A percentile compares a stretch with the other conserved stretches of the same genome.
Evolutionary conservation across 495 filamentous ascomycete genomes (phyloP).

Genomic region (Aspergillus carlsbadensis): DNA sequence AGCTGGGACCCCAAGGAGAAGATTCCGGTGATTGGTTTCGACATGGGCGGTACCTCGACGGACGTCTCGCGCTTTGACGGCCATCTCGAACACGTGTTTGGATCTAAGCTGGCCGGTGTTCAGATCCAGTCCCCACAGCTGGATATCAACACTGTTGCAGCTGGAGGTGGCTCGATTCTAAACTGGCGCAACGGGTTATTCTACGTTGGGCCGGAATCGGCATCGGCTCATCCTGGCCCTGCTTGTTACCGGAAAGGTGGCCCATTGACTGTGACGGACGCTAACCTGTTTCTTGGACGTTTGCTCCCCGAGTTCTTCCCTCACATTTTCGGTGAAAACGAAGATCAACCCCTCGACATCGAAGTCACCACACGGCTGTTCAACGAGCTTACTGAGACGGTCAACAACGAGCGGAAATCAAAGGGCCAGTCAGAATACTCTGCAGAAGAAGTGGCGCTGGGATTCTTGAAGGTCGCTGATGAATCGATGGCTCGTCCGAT

Average conservation of each 20-base stretch:
- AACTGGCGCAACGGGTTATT: conserved; percentile 92
- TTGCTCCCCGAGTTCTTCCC: conserved; percentile 94
- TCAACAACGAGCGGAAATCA: conserved; percentile 41
- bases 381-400: conserved; percentile 70
- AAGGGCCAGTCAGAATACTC: conserved; percentile 67
- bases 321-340: conserved; percentile 91
- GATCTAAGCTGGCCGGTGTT: conserved; percentile 93
- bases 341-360: conserved; percentile 81
- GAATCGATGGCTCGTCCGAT: conserved; percentile 56
- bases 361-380: conserved; percentile 76
- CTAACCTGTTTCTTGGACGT: conserved; percentile 85
- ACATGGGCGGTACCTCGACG: conserved; percentile 95
- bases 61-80: conserved; percentile 94
- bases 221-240: conserved; percentile 88
- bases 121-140: conserved; percentile 94
- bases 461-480: conserved; percentile 54
- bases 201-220: conserved; percentile 94
- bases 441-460: conserved; percentile 80
- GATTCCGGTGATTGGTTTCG: conserved; percentile 92
- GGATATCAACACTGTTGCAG: conserved; percentile 97
- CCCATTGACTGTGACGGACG: conserved; percentile 89
- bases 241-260: conserved; percentile 95
- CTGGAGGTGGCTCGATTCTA: conserved; percentile 86
- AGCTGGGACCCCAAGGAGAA: conserved; percentile 84
- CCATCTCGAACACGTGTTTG: conserved; percentile 94